Evolutionary conservation across 306 rosid species (phyloP).

Genomic region (Geum urbanum): DNA sequence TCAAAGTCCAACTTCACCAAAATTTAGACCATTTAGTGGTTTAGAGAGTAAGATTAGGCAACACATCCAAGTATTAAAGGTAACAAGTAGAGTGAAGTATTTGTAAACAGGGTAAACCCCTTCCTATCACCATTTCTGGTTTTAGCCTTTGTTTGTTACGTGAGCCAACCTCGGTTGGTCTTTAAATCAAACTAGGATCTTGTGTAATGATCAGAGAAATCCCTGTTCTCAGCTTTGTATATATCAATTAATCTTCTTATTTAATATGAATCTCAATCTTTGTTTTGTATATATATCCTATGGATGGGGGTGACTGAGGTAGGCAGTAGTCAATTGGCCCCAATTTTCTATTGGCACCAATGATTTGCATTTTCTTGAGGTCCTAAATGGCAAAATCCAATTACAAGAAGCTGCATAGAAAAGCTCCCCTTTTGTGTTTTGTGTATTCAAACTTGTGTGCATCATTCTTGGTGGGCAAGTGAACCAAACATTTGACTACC

Average conservation of each 20-base stretch:
- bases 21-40: slow-evolving; percentile 25
- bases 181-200: slow-evolving; percentile 29
- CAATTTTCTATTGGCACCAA: slow-evolving; percentile 4
- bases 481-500: slow-evolving; percentile 35
- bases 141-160: slow-evolving; percentile 30
- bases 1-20: slow-evolving; percentile 23
- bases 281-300: neutral
- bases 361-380: slow-evolving; percentile 9
- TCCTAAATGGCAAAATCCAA: neutral
- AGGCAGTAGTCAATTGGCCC: neutral
- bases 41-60: slow-evolving; percentile 30
- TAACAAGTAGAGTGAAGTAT: slow-evolving; percentile 23
- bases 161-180: slow-evolving; percentile 39
- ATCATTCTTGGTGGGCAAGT: slow-evolving; percentile 26
- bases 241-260: slow-evolving; percentile 14
- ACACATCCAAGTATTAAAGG: slow-evolving; percentile 29
- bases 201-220: slow-evolving; percentile 30
- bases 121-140: slow-evolving; percentile 6
- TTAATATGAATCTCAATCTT: slow-evolving; percentile 3
- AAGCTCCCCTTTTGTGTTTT: slow-evolving; percentile 17
- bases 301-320: neutral
- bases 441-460: slow-evolving; percentile 12
- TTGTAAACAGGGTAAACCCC: slow-evolving; percentile 32
- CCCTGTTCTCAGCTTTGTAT: slow-evolving; percentile 37
- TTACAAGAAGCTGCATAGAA: slow-evolving; percentile 27